Conservation (phyloP, 2,329 filamentous ascomycete genomes). For the Ophiognomonia clavigignenti-juglandacearum region DNA sequence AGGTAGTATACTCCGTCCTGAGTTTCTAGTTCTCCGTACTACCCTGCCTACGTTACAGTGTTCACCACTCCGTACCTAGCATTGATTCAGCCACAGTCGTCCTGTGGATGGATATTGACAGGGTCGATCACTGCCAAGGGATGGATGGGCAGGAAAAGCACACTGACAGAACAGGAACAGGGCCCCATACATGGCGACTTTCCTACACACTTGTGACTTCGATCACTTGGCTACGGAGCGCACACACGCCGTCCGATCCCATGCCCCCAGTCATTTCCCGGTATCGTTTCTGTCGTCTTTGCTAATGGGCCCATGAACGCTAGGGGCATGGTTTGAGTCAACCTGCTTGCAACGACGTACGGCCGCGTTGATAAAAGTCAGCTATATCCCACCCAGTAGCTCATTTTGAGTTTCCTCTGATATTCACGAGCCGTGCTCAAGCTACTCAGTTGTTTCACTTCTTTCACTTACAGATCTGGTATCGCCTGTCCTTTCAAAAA, state of each 20-base stretch:
- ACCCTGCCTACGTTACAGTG: not conserved
- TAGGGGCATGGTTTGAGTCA: conserved; percentile 3
- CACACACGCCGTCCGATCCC: conserved; percentile 8
- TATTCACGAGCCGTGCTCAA: conserved; percentile 9
- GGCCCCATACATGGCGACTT: not conserved
- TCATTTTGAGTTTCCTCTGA: not conserved
- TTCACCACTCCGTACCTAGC: not conserved
- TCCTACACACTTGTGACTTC: conserved; percentile 11
- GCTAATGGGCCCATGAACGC: not conserved
- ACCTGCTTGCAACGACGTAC: not conserved
- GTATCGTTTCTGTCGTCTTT: not conserved
- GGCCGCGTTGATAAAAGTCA: conserved; percentile 6
- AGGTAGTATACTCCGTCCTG: too few relatives aligned
- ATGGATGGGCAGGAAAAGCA: not conserved
- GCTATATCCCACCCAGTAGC: conserved; percentile 6
- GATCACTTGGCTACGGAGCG: conserved; percentile 14
- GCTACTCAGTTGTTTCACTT: conserved; percentile 5
- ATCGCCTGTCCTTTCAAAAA: conserved; percentile 1
- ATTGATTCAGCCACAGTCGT: not conserved
- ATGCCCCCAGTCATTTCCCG: not conserved
- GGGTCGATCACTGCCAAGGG: conserved; percentile 11
- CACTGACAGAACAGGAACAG: conserved; percentile 13
- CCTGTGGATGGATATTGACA: not conserved
- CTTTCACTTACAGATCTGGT: conserved; percentile 8
- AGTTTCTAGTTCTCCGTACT: too few relatives aligned